Evolutionary conservation across 2,329 filamentous ascomycete species (phyloP).

Genomic region (Botrytis deweyae): DNA sequence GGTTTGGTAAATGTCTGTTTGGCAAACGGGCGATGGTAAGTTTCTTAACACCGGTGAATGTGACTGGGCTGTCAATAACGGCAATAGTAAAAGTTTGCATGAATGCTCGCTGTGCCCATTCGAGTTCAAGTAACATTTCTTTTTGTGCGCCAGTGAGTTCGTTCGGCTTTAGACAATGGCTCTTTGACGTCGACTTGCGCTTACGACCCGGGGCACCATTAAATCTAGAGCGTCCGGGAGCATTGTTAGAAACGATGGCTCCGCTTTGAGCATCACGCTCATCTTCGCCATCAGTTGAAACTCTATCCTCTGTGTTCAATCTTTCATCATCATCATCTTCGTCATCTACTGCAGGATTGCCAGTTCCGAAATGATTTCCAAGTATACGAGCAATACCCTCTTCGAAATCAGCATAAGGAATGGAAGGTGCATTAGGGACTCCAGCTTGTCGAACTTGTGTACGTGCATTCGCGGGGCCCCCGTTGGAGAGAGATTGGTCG

Average conservation of each 20-base stretch:
- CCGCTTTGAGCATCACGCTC: not conserved
- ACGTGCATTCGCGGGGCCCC: constrained; percentile 24
- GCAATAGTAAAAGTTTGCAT: constrained; percentile 66
- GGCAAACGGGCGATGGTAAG: constrained; percentile 65
- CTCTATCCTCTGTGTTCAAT: not conserved
- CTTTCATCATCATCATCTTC: not conserved
- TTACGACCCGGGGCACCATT: not conserved
- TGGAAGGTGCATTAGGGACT: not conserved
- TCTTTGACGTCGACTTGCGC: constrained; percentile 23
- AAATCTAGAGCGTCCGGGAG: not conserved
- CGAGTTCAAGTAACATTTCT: constrained; percentile 66
- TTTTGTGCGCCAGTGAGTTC: constrained; percentile 61
- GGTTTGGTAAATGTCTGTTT: constrained; percentile 55
- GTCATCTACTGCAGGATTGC: not conserved
- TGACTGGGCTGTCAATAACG: constrained; percentile 57
- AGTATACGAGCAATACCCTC: not conserved
- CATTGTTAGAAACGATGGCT: constrained; percentile 1
- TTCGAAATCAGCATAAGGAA: constrained; percentile 8
- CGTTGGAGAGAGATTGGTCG: not conserved
- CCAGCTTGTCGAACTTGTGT: not conserved
- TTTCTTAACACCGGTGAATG: constrained; percentile 55
- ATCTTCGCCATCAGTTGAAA: not conserved
- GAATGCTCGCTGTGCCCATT: constrained; percentile 68
- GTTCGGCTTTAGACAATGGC: constrained; percentile 46
- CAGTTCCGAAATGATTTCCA: not conserved